Evolutionary conservation across 1,284 basidiomycete species (phyloP), one percentile per base, ranked within the genome.

Genomic region (Athelia psychrophila): DNA sequence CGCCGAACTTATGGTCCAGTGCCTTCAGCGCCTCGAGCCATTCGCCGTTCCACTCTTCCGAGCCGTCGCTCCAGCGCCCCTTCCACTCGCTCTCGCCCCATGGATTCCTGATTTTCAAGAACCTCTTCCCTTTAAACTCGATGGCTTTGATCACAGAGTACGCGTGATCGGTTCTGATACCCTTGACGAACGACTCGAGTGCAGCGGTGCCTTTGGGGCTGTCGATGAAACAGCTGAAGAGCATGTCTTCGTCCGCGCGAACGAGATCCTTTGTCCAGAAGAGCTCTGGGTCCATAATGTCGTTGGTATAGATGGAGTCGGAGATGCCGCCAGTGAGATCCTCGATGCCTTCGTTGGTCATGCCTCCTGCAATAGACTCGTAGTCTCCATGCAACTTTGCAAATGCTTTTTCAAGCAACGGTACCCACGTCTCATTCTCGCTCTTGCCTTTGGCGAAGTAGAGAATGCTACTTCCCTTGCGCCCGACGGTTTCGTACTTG

Each of bases 361-460:
- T 8, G 6, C 38, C 38, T 5, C 38, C 38, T 22, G 38, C 38
- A 9, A 42, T 18, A 18, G 8, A 8, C 20, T 42, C n/a, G 20
- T 42, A 42, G 20, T 42, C 38, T 5, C 38, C 38, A 16, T 42
- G 38, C n/a, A 42, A 16, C 20, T 42, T 42, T 9, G 38, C 38
- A 42, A 18, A 42, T 9, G 38, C 38, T 16, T 42, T 42, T 16
- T 42, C 38, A 6, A 42, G 5, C 8, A 42, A n/a, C 8, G 38
- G 38, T 16, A 66, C 65, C 66, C 66, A 68, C 19, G 63, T 66
- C 48, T 65, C 64, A 40, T 61, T 61, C 51, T 63, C 60, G 32
- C 60, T 56, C 10, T 56, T 58, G n/a, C 61, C 61, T 16, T 54
- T 55, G 1, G 65, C 62, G 51, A 68, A 68, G 51, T 59, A 64